These are phyloP conservation scores for Fusarium sarcochroum DNA, from an alignment of 2,329 filamentous ascomycete genomes.

Conservation along the genomic window DNA sequence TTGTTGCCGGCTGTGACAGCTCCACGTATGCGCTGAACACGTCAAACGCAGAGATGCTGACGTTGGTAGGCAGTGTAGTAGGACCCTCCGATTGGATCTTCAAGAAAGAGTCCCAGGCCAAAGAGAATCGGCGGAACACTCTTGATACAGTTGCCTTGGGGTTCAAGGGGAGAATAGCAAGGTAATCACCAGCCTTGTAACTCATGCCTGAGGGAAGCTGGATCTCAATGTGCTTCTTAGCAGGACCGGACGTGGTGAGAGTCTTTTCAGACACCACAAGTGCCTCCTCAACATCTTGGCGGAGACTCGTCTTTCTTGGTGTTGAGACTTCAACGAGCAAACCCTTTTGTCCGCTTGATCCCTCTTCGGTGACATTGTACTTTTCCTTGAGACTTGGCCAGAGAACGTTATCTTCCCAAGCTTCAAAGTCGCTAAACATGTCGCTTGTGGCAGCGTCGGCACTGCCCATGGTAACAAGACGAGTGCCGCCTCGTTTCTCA, in stretches of 20 bases:
- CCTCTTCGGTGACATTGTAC: conserved; percentile 46
- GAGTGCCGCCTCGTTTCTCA: conserved; percentile 51
- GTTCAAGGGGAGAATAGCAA: conserved; percentile 81
- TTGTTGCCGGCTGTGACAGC: conserved; percentile 79
- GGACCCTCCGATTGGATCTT: conserved; percentile 68
- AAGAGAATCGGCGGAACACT: conserved; percentile 74
- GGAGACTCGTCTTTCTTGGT: conserved; percentile 43
- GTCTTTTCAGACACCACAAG: conserved; percentile 42
- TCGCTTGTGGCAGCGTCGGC: conserved; percentile 74
- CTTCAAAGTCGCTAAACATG: conserved; percentile 77
- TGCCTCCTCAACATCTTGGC: conserved; percentile 46
- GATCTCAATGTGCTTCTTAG: conserved; percentile 76
- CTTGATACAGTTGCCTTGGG: conserved; percentile 72
- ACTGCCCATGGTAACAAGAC: conserved; percentile 63
- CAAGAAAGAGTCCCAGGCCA: conserved; percentile 78
- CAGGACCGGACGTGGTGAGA: conserved; percentile 40
- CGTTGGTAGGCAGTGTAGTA: conserved; percentile 67
- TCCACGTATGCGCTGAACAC: conserved; percentile 81
- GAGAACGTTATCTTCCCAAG: conserved; percentile 72
- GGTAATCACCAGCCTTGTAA: conserved; percentile 82
- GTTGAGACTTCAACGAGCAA: conserved; percentile 43
- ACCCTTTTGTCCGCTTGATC: conserved; percentile 24
- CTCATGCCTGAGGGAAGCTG: conserved; percentile 74
- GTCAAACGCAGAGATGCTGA: conserved; percentile 71
- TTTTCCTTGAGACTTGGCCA: conserved; percentile 65